These are phyloP conservation scores for Ogataea parapolymorpha DNA, from an alignment of 805 yeast genomes.

Conservation along the genomic window DNA sequence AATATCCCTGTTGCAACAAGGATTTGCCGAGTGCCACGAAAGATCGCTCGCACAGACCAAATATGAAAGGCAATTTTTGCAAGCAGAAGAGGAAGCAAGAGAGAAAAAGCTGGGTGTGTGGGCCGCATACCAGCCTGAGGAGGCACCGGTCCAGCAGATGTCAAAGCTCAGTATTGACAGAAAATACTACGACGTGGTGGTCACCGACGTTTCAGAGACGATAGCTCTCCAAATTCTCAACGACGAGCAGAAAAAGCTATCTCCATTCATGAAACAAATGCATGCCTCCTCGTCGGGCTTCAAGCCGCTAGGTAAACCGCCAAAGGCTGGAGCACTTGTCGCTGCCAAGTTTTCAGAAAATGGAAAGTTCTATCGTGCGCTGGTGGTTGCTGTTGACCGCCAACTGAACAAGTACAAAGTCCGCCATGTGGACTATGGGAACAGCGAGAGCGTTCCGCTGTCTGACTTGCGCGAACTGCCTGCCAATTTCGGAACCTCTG, in stretches of 20 bases:
- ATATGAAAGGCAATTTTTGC: constrained; percentile 48
- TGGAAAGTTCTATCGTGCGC: constrained; percentile 58
- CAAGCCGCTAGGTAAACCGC: constrained; percentile 36
- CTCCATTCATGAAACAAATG: constrained; percentile 45
- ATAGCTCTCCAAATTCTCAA: constrained; percentile 46
- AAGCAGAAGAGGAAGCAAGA: constrained; percentile 64
- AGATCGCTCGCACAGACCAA: constrained; percentile 59
- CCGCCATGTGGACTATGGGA: constrained; percentile 62
- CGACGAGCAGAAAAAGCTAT: constrained; percentile 37
- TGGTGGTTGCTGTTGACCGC: constrained; percentile 45
- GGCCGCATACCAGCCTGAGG: constrained; percentile 51
- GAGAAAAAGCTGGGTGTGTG: constrained; percentile 58
- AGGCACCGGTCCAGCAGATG: constrained; percentile 26
- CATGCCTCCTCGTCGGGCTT: constrained; percentile 37
- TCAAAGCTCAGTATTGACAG: constrained; percentile 28
- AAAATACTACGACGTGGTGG: constrained; percentile 48
- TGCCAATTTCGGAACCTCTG: constrained; percentile 38
- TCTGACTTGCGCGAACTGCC: constrained; percentile 52
- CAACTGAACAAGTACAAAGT: constrained; percentile 43
- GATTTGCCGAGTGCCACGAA: constrained; percentile 63
- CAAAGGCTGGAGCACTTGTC: constrained; percentile 53
- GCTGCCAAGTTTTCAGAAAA: constrained; percentile 51
- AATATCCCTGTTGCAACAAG: constrained; percentile 52
- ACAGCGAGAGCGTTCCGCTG: constrained; percentile 42
- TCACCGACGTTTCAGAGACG: constrained; percentile 44